Base-by-base conservation (phyloP, 1,284 basidiomycete genomes). In the Ceratobasidium theobromae region DNA sequence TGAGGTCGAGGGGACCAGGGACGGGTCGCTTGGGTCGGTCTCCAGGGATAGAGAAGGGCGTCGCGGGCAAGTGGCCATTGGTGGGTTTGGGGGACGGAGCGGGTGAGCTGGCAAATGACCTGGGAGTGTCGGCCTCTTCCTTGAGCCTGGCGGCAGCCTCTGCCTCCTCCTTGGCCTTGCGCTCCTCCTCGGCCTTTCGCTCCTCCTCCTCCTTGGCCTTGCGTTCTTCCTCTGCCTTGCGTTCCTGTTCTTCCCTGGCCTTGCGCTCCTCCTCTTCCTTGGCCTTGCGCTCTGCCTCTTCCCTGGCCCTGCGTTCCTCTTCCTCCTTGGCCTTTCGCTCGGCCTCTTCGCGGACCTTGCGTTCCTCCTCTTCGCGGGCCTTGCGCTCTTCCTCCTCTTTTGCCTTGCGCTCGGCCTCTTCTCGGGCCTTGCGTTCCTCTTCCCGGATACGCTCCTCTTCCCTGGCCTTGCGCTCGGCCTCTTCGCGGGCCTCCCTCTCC, bases 1-100 rank as follows among this genome's bases (percentile, higher is more conserved):
- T 81, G 60, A 91, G 82, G 72, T 93, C 87, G 45, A 94, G 84
- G 49, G 85, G 86, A 57, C 86, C 86, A 55, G 91, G 89, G 21
- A 74, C 71, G 30, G 69, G 68, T 69, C 72, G 43, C 71, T 69
- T 65, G n/a, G 71, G 71, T 55, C 76, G 28, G 16, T 67, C 43
- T 8, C 5, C 9, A 45, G 9, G 9, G 70, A 33, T 74, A 73
- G 38, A 72, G 43, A 66, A n/a, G 75, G 71, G 27, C 62, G 65
- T 16, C 67, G 77, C 75, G 79, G 74, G 30, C 75, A 73, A 52
- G 75, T 74, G 60, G 72, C 71, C 23, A 73, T 74, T 12, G 75
- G 73, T 6, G 76, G 74, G 1, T 75, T 77, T 14, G 72, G 71
- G 48, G 72, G 69, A 11, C 74, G 74, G 5, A 73, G 74, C 38